Percentiles rank a stretch among this genome's conserved stretches.
These are phyloP conservation scores for Fusarium kyushuense DNA, from an alignment of 2,329 filamentous ascomycete species.

Conservation along the genomic window DNA sequence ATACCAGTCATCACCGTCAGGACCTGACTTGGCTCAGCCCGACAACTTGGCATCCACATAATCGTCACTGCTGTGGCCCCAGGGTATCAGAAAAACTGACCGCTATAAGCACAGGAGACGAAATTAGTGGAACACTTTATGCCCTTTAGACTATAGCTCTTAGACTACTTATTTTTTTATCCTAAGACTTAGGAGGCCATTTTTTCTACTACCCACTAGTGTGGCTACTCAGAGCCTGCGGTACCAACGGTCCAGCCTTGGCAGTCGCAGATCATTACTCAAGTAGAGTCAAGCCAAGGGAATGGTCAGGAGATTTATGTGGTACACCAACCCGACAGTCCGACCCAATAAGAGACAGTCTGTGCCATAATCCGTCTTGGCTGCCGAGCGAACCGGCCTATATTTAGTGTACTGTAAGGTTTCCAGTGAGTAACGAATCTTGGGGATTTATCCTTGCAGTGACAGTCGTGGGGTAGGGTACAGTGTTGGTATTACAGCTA, in stretches of 20 bases:
- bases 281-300: not conserved
- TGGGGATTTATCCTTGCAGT: not conserved
- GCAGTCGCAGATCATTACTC: not conserved
- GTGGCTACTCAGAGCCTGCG: not conserved
- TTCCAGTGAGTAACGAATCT: too few relatives aligned
- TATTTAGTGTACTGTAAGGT: not conserved
- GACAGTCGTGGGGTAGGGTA: not conserved
- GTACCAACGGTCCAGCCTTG: not conserved
- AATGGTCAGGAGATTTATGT: not conserved
- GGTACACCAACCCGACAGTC: fast-evolving
- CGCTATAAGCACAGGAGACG: too few relatives aligned
- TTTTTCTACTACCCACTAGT: too few relatives aligned
- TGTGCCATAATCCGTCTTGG: slow-evolving; percentile 5
- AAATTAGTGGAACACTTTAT: too few relatives aligned
- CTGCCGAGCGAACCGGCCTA: not conserved
- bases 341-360: not conserved
- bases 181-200: too few relatives aligned
- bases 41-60: not conserved
- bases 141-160: too few relatives aligned
- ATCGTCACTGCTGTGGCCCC: too few relatives aligned
- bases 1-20: not conserved
- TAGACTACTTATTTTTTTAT: too few relatives aligned
- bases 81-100: too few relatives aligned
- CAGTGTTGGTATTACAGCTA: not conserved
- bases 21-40: not conserved